Evolutionary conservation across 1,284 basidiomycete genomes (phyloP), one percentile per base, ranked within the genome.

Genomic region (Cryptococcus maquisensis): DNA sequence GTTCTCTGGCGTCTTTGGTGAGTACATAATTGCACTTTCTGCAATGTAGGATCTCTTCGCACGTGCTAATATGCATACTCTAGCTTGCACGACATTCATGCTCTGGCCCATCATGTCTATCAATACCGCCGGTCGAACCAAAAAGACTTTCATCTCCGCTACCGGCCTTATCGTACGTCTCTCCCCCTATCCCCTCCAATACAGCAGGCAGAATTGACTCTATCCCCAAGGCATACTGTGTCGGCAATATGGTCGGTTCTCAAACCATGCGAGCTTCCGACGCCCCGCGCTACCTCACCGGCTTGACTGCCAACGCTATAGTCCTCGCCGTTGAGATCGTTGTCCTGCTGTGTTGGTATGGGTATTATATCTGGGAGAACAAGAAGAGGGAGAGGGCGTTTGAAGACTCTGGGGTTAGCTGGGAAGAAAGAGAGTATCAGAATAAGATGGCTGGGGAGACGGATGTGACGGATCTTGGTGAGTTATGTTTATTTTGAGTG

Each of bases 61-160:
- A n/a, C n/a, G 10, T 38, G 15, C 36, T 21, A 13, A 38, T 21
- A 37, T 12, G 23, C 21, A 6, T 13, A 10, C 38, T 36, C 21
- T 16, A 41, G 57, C 61, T 4, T 49, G 60, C 42, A 36, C 61
- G 9, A 62, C 63, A 3, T 68, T 70, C 56, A 44, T 65, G n/a
- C 36, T 64, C 24, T 68, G 67, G 68, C 58, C 68, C 1, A 60
- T 70, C 35, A 58, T 70, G 50, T 50, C 58, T 8, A 40, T 64
- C 54, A 70, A 70, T 49, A 57, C 61, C 28, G 66, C 62, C 15
- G 66, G 66, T 1, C 57, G 66, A 32, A 68, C 64, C 47, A 68
- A 68, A 56, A 68, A 68, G 55, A 45, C 60, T 1, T 64, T 62
- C 53, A 56, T 63, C 46, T 52, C 54, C 23, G 62, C 51, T 13